Percentiles rank a stretch among this genome's conserved stretches.
Evolutionary conservation across 768 basidiomycete genomes (phyloP).

Genomic region (Pleurotus tuber-regium): DNA sequence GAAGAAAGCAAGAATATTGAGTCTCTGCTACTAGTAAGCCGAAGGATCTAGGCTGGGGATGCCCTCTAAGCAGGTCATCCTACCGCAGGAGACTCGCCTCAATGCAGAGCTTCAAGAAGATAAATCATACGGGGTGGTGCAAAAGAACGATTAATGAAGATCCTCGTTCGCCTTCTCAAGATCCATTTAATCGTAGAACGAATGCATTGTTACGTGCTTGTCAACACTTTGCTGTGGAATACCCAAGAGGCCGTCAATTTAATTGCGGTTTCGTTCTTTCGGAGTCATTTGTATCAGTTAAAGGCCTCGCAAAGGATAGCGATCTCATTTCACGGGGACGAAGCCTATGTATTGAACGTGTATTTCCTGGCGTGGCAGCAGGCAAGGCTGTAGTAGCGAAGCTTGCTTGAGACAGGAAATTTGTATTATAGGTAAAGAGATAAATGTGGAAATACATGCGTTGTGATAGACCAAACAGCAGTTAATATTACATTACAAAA

Average conservation of each 20-base stretch:
- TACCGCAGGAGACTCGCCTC: conserved; percentile 88
- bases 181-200: conserved; percentile 38
- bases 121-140: conserved; percentile 77
- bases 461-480: too few species aligned
- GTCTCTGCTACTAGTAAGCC: conserved; percentile 61
- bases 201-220: conserved; percentile 83
- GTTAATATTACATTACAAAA: too few species aligned
- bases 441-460: too few species aligned
- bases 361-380: too few species aligned
- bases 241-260: conserved; percentile 65
- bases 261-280: conserved; percentile 53
- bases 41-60: conserved; percentile 90
- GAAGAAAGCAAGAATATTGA: conserved; percentile 77
- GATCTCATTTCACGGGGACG: conserved; percentile 64
- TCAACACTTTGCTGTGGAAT: conserved; percentile 73
- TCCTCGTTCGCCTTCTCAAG: conserved; percentile 39
- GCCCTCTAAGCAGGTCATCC: conserved; percentile 81
- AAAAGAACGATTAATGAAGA: conserved; percentile 55
- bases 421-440: too few species aligned
- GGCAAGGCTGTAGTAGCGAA: too few species aligned
- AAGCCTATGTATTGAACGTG: conserved; percentile 67
- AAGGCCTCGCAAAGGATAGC: conserved; percentile 70
- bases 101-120: conserved; percentile 81
- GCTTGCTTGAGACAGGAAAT: too few species aligned
- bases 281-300: conserved; percentile 51